Base-by-base conservation (phyloP, 2,329 filamentous ascomycete genomes). In the Trichoderma guizhouense region DNA sequence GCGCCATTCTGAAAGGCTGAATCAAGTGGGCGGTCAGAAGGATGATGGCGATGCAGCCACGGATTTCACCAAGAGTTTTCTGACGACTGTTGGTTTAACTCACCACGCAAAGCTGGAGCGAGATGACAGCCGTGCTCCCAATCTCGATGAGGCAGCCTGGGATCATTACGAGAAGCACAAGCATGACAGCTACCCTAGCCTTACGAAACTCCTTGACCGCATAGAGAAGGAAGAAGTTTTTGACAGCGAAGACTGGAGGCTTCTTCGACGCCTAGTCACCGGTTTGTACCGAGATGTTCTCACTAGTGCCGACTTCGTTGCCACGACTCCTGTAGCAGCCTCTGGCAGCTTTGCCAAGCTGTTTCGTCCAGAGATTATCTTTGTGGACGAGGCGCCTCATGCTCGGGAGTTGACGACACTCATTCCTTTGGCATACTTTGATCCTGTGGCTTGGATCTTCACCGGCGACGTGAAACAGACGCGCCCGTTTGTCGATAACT, bases 301-400 rank as follows among this genome's bases (percentile, higher is more conserved):
- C 0, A 73, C 72, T 2, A 75, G 79, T 3, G 79, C 82, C 0
- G 84, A 86, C 61, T 85, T 86, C 66, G 78, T 86, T 2, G 83
- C 84, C 0, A 84, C 84, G 0, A 86, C 84, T 1, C 84, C 84
- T 0, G 84, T 85, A 1, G 83, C 84, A 3, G 81, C 83, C 0
- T 80, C 78, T 5, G 80, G 80, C 0, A 74, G 76, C 0, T 83
- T 86, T 39, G 74, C 79, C 0, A 79, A 77, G 2, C 77, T 94
- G 7, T 93, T 94, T 36, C 91, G 92, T 74, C 93, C 94, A 0
- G 92, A 96, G 76, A 90, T 97, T 74, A 89, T 96, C 0, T 95
- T 97, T 78, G 93, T 97, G 74, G 94, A 95, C 57, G 93, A 97
- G 79, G 82, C 83, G 0, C 82, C 84, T 0, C 84, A 86, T 58